Percentiles rank a stretch among this genome's conserved stretches.
Conservation (phyloP, 352 stramenopile genomes). For the Pythium monospermum region DNA sequence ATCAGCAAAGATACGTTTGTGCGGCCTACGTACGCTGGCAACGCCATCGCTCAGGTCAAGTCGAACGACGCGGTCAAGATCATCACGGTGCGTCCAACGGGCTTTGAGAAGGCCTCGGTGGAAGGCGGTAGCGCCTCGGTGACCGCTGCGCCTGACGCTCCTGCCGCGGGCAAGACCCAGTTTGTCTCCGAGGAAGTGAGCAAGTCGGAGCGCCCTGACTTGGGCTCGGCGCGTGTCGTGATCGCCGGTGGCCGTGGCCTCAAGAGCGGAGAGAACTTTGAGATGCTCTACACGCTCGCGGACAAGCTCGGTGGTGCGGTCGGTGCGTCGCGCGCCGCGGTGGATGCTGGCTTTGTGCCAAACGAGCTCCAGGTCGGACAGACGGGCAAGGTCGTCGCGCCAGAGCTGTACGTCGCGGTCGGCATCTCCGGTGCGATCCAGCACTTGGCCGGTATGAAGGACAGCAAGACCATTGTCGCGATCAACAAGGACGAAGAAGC, state of each 20-base stretch:
- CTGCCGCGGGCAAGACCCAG: slow-evolving; percentile 62
- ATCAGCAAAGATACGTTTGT: slow-evolving; percentile 94
- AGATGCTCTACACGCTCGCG: slow-evolving; percentile 95
- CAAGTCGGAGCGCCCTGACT: slow-evolving; percentile 94
- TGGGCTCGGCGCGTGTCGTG: slow-evolving; percentile 92
- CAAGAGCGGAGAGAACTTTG: slow-evolving; percentile 98
- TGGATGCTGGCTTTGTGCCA: slow-evolving; percentile 97
- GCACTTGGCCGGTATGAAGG: slow-evolving; percentile 99
- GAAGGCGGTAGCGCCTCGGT: slow-evolving; percentile 74
- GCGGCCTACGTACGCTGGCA: slow-evolving; percentile 81
- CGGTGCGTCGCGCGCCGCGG: slow-evolving; percentile 95
- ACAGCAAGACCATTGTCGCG: slow-evolving; percentile 98
- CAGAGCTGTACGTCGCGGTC: slow-evolving; percentile 95
- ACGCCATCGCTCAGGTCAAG: slow-evolving; percentile 88
- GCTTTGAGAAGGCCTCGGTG: slow-evolving; percentile 94
- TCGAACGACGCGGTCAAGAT: slow-evolving; percentile 91
- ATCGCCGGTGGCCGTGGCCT: slow-evolving; percentile 95
- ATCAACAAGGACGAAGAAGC: slow-evolving; percentile 99
- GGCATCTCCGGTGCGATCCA: slow-evolving; percentile 99
- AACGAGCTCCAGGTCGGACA: slow-evolving; percentile 99
- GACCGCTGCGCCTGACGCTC: slow-evolving; percentile 48
- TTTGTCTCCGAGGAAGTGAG: slow-evolving; percentile 94
- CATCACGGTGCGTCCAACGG: slow-evolving; percentile 94
- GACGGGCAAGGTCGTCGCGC: slow-evolving; percentile 98
- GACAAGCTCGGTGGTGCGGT: slow-evolving; percentile 98